Base-by-base conservation (phyloP, 1,139 yeast genomes). In the Debaryomyces nepalensis region DNA sequence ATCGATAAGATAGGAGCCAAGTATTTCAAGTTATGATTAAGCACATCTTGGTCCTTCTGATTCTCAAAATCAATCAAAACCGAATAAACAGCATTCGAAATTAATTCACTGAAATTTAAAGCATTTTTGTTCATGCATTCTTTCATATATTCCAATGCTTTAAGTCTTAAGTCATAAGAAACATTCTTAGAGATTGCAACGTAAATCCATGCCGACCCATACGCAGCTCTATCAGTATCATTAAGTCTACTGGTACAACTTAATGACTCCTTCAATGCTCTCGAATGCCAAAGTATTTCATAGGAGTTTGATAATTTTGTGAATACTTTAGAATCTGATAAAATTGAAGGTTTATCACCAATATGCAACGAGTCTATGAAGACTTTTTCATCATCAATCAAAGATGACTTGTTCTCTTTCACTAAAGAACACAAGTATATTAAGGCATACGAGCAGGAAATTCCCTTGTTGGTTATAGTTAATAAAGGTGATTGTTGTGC, bases 251-350 rank as follows among this genome's bases (percentile, higher is more conserved):
- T 30, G 9, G 52, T 39, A 35, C 46, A 41, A 6, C 42, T 32
- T 10, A 53, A 45, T 3, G 54, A 43, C 2, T 58, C 48, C 8
- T 52, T 52, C 33, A 83, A 59, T 0, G 84, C 75, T 41, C 66
- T 59, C 5, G 73, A 61, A 45, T 73, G 77, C 87, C 86, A 82
- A n/a, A 50, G 41, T 39, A 70, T 73, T 45, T 82, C 86, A 5
- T 59, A 64, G 1, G 57, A 60, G 2, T 73, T 57, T 0, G 61
- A 36, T 30, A 82, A 64, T 51, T 84, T 84, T 20, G 77, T 63
- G 48, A 73, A 73, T 5, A 81, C 70, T 47, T 77, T 77, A 3
- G 69, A 50, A 44, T 68, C 76, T 4, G 73, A 54, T 40, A 81
- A 54, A 30, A 82, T 62, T 1, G 78, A 64, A 26, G 70, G 70